Conservation (phyloP, 2,329 filamentous ascomycete species). For the Aphanocladium album region DNA sequence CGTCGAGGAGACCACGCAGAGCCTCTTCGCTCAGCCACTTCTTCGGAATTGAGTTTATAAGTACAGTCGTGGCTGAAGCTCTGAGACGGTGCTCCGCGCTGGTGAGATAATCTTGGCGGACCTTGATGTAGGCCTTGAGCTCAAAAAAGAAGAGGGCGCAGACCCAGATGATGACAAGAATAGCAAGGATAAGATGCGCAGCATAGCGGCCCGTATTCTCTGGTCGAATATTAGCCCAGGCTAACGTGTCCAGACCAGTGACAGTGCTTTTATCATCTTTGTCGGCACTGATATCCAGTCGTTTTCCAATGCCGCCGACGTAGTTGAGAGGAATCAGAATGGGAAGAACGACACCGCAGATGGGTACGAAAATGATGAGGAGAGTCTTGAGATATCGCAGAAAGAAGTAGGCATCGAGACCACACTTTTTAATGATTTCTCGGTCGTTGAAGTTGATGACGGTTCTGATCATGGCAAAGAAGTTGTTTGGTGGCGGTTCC, state of each 20-base stretch:
- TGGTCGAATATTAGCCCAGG: slow-evolving; percentile 79
- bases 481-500: slow-evolving; percentile 59
- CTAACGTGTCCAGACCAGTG: slow-evolving; percentile 72
- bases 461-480: slow-evolving; percentile 48
- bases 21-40: slow-evolving; percentile 88
- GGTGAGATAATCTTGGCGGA: slow-evolving; percentile 91
- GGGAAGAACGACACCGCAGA: slow-evolving; percentile 72
- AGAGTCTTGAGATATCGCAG: slow-evolving; percentile 75
- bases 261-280: slow-evolving; percentile 27
- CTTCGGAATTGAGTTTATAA: slow-evolving; percentile 82
- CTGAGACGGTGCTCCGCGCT: slow-evolving; percentile 89
- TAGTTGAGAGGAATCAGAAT: slow-evolving; percentile 84
- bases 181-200: slow-evolving; percentile 76
- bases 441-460: slow-evolving; percentile 66
- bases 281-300: slow-evolving; percentile 35
- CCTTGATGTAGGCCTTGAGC: slow-evolving; percentile 79
- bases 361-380: slow-evolving; percentile 85
- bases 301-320: slow-evolving; percentile 60
- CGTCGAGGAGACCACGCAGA: slow-evolving; percentile 80
- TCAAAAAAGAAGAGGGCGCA: slow-evolving; percentile 85
- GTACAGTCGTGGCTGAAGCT: slow-evolving; percentile 90
- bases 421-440: slow-evolving; percentile 91
- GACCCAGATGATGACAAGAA: slow-evolving; percentile 75
- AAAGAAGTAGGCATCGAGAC: slow-evolving; percentile 96
- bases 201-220: slow-evolving; percentile 66